Conservation (phyloP, 108 stramenopile genomes). For the Skeletonema grethae region DNA sequence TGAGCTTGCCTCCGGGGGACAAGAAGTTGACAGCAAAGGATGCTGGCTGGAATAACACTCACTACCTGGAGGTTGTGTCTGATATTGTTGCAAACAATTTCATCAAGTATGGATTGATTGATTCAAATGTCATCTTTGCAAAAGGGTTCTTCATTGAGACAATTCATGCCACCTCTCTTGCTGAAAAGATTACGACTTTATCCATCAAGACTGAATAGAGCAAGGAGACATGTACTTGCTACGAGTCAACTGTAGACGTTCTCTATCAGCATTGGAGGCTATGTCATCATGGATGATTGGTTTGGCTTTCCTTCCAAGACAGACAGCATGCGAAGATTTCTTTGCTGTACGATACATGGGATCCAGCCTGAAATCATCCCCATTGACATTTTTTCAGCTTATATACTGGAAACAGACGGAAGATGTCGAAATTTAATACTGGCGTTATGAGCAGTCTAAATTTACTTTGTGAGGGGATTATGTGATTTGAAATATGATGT, state of each 20-base stretch:
- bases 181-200: no score
- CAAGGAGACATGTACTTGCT: slow-evolving; percentile 29
- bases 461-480: background rate
- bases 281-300: slow-evolving; percentile 25
- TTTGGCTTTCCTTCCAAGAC: slow-evolving; percentile 11
- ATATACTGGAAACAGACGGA: slow-evolving; percentile 28
- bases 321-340: slow-evolving; percentile 18
- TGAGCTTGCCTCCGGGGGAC: no score
- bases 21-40: no score
- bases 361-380: slow-evolving; percentile 17
- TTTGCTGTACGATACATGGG: slow-evolving; percentile 12
- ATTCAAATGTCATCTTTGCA: no score
- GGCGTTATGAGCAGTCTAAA: slow-evolving; percentile 21
- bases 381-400: slow-evolving; percentile 12
- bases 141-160: no score
- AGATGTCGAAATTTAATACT: slow-evolving; percentile 7
- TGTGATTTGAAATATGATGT: no score
- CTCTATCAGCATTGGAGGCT: slow-evolving; percentile 34
- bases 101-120: no score
- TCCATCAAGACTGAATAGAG: no score
- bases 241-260: slow-evolving; percentile 52
- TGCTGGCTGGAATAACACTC: no score
- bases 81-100: no score
- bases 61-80: no score
- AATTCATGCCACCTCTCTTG: no score